Conservation (phyloP, 768 basidiomycete genomes). For the Naganishia antarctica region DNA sequence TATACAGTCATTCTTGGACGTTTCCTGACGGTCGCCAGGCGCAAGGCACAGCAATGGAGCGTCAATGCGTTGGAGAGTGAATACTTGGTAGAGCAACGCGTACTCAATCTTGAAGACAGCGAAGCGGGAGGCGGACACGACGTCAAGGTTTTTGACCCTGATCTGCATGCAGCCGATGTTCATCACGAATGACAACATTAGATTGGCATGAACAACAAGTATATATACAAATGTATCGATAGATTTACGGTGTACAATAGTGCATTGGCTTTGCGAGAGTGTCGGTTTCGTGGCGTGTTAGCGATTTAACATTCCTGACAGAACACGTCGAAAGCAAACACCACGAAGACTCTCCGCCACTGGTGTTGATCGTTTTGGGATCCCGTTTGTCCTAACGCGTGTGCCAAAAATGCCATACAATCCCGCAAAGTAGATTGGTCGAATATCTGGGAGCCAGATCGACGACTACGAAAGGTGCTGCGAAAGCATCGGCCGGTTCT, state of each 20-base stretch:
- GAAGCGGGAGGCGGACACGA: constrained; percentile 7
- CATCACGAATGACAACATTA: constrained; percentile 18
- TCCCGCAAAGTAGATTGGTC: too few species aligned
- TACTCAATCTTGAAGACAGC: constrained; percentile 26
- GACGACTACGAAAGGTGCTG: too few species aligned
- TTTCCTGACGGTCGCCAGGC: background rate
- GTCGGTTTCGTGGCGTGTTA: too few species aligned
- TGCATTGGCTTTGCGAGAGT: too few species aligned
- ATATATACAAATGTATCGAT: constrained; percentile 15
- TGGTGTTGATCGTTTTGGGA: too few species aligned
- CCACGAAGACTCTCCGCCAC: too few species aligned
- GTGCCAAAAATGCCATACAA: too few species aligned
- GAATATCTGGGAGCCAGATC: too few species aligned
- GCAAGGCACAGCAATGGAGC: constrained; percentile 17
- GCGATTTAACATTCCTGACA: too few species aligned
- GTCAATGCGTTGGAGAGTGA: constrained; percentile 21
- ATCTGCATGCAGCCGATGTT: constrained; percentile 7
- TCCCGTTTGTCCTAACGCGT: too few species aligned
- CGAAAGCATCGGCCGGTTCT: too few species aligned
- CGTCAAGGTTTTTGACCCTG: constrained; percentile 10
- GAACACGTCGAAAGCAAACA: too few species aligned
- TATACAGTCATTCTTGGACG: background rate
- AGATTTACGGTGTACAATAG: constrained; percentile 2
- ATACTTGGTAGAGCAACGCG: constrained; percentile 26
- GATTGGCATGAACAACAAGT: background rate